phyloP scores from a whole-genome alignment of 306 rosid species.

The Prunus mongolica region DNA sequence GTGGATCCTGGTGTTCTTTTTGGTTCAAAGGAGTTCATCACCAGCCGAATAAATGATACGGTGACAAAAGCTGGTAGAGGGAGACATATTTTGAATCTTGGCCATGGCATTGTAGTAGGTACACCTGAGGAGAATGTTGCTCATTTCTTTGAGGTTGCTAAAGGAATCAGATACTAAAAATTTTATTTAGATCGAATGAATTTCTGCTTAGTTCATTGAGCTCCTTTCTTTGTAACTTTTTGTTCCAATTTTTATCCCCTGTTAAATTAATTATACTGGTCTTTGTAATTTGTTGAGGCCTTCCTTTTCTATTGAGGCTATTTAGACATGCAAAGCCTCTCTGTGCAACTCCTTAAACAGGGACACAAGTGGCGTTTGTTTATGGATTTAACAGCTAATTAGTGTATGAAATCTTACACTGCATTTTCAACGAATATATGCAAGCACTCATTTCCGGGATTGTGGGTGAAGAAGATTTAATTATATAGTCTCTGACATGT shows the following conservation, averaged over 20 bases:
- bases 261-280: neutral
- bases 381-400: neutral
- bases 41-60: constrained; percentile 68
- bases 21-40: constrained; percentile 88
- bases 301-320: too few relatives aligned
- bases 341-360: too few relatives aligned
- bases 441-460: neutral
- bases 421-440: neutral
- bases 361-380: neutral
- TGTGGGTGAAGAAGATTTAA: neutral
- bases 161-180: constrained; percentile 68
- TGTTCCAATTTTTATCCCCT: neutral
- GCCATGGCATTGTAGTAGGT: constrained; percentile 44
- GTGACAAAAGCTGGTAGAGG: constrained; percentile 85
- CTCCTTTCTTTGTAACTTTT: constrained; percentile 7
- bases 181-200: constrained; percentile 8
- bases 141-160: constrained; percentile 95
- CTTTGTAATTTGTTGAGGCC: neutral
- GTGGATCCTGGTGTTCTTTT: constrained; percentile 97
- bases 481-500: neutral
- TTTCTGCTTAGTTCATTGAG: constrained; percentile 4
- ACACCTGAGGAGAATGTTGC: constrained; percentile 55
- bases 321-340: neutral
- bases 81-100: constrained; percentile 70
- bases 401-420: neutral